Percentiles rank a stretch among this genome's conserved stretches.
Evolutionary conservation across 441 rosid genomes (phyloP).

Genomic region (Populus hybrid): DNA sequence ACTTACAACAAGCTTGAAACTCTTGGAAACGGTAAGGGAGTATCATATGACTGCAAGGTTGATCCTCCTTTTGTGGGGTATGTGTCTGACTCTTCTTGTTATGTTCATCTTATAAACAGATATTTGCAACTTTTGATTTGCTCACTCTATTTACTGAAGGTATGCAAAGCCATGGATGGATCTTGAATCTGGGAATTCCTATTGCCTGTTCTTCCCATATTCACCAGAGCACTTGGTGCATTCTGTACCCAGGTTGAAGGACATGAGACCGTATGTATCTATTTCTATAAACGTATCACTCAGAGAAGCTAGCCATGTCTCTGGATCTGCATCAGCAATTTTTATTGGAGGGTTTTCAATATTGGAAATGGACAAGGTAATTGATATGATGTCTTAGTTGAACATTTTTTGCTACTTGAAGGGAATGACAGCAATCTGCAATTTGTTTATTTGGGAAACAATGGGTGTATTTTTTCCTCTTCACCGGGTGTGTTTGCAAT

Average conservation of each 20-base stretch:
- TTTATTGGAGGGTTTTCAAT: slow-evolving; percentile 90
- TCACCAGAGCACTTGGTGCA: slow-evolving; percentile 83
- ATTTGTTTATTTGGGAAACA: slow-evolving; percentile 3
- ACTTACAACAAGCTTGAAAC: slow-evolving; percentile 28
- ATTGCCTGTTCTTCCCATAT: slow-evolving; percentile 87
- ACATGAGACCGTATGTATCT: slow-evolving; percentile 57
- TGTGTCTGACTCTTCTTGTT: slow-evolving; percentile 19
- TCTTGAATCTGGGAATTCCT: slow-evolving; percentile 47
- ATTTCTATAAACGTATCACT: slow-evolving; percentile 61
- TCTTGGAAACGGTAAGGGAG: slow-evolving; percentile 38
- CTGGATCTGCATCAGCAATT: slow-evolving; percentile 83
- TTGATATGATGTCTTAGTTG: neutral
- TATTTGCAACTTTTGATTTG: neutral
- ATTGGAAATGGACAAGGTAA: slow-evolving; percentile 63
- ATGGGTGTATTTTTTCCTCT: neutral
- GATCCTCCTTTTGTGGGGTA: slow-evolving; percentile 91
- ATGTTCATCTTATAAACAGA: slow-evolving; percentile 4
- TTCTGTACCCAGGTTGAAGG: slow-evolving; percentile 50
- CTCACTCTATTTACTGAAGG: slow-evolving; percentile 41
- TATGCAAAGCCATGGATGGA: slow-evolving; percentile 83
- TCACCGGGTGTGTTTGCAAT: neutral
- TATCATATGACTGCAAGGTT: slow-evolving; percentile 60
- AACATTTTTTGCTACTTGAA: neutral
- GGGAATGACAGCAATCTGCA: slow-evolving; percentile 14
- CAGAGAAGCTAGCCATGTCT: slow-evolving; percentile 52